These are phyloP conservation scores for Gaultheria prostrata DNA, from an alignment of 148 eudicot genomes.

Conservation along the genomic window DNA sequence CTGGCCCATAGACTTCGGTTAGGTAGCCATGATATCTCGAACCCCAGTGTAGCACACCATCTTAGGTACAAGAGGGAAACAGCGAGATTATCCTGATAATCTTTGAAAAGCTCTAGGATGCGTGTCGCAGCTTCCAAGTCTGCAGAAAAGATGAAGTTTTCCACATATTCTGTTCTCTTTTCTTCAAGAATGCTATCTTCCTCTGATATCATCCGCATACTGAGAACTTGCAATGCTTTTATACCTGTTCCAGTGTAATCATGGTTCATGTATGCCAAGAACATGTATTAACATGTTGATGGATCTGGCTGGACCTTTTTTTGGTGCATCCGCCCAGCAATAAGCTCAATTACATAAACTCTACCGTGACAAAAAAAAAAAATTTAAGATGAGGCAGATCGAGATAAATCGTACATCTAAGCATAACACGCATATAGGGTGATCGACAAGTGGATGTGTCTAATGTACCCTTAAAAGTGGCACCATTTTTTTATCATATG, in stretches of 20 bases:
- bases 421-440: neutral
- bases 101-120: slow-evolving; percentile 42
- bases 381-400: neutral
- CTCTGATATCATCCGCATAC: slow-evolving; percentile 76
- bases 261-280: slow-evolving; percentile 49
- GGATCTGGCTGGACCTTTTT: slow-evolving; percentile 65
- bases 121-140: slow-evolving; percentile 50
- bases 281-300: slow-evolving; percentile 61
- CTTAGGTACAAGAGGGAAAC: slow-evolving; percentile 59
- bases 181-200: slow-evolving; percentile 39
- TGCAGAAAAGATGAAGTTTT: slow-evolving; percentile 47
- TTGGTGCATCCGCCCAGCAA: slow-evolving; percentile 58
- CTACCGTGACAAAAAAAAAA: slow-evolving; percentile 41
- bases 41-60: slow-evolving; percentile 64
- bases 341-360: slow-evolving; percentile 60
- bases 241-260: slow-evolving; percentile 53
- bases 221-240: slow-evolving; percentile 82
- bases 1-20: slow-evolving; percentile 65
- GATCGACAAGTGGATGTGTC: neutral
- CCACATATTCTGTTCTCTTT: slow-evolving; percentile 38
- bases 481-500: neutral
- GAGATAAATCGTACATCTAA: neutral
- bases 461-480: neutral
- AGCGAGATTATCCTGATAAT: slow-evolving; percentile 31
- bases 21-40: slow-evolving; percentile 61